Evolutionary conservation across 2,329 filamentous ascomycete genomes (phyloP).

Genomic region (Cordyceps javanica): DNA sequence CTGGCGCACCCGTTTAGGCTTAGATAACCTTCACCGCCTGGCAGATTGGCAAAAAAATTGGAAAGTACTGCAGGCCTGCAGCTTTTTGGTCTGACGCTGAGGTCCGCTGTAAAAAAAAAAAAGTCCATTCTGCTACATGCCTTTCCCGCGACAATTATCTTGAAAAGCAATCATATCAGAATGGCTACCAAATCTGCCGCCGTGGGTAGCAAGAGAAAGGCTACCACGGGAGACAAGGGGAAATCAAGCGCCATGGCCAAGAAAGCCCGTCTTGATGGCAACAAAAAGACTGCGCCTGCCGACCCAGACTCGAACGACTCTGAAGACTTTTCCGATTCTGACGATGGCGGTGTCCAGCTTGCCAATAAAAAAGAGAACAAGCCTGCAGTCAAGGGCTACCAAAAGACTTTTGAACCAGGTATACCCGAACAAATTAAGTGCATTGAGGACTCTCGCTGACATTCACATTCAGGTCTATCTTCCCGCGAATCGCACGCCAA

Average conservation of each 20-base stretch:
- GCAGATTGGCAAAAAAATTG: conserved; percentile 25
- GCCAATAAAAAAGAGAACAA: conserved; percentile 34
- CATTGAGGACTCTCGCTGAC: conserved; percentile 9
- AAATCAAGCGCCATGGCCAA: conserved; percentile 39
- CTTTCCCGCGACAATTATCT: conserved; percentile 6
- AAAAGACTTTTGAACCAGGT: conserved; percentile 38
- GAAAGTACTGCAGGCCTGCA: not conserved
- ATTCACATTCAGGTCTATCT: conserved; percentile 43
- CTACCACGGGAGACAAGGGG: conserved; percentile 37
- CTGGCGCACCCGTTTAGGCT: conserved; percentile 1
- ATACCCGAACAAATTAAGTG: conserved; percentile 17
- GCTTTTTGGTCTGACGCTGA: conserved; percentile 4
- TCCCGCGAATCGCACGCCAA: conserved; percentile 87
- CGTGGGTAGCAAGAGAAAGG: conserved; percentile 53
- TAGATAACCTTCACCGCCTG: conserved; percentile 28
- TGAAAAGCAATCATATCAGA: conserved; percentile 15
- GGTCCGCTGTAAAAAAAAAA: conserved; percentile 3
- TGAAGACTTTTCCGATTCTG: conserved; percentile 42
- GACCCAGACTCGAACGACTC: conserved; percentile 30
- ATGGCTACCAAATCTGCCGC: conserved; percentile 46
- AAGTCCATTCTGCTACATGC: conserved; percentile 2
- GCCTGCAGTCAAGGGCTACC: conserved; percentile 25
- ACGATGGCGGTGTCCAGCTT: conserved; percentile 47
- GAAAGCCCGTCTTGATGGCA: conserved; percentile 42
- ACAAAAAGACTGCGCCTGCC: conserved; percentile 22